Evolutionary conservation across 1,284 basidiomycete species (phyloP), one percentile per base, ranked within the genome.

Genomic region (Moniliophthora roreri): DNA sequence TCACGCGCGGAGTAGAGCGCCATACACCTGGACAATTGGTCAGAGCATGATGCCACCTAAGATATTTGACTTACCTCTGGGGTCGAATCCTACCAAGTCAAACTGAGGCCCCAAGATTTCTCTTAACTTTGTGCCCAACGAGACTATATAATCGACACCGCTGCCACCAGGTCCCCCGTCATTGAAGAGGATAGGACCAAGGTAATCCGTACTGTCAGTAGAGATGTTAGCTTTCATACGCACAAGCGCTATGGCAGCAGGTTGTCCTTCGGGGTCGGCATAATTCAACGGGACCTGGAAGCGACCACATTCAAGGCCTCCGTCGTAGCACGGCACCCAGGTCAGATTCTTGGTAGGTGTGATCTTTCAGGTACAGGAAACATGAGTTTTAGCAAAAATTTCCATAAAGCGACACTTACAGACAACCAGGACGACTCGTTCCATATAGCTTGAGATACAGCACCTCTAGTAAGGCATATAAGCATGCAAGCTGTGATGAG

Each of bases 51-150:
- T 24, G 15, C 26, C 9, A 32, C 11, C 11, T 11, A 32, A 32
- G 28, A 10, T 23, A 16, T 6, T 39, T 2, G 32, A 42, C 42
- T 20, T 50, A 56, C 70, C 68, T 60, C 72, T 62, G 1, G 79
- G 79, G 61, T 81, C 80, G 55, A 81, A 81, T 3, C 77, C 71
- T 3, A 82, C 68, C 10, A 80, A 56, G 56, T 81, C 79, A 55
- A 74, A 81, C 28, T 72, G 63, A 1, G 69, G 67, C 5, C 79
- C 79, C 15, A 80, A 42, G 35, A 78, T 56, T 0, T 54, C 42
- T 18, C 67, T 63, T 21, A 80, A 54, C 1, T 56, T 42, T 4
- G 60, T 51, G 0, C 73, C 79, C 0, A 26, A 10, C 1, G 26
- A 40, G 2, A 62, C 45, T 15, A 76, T 56, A 0, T 70, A 35